Percentiles rank a stretch among this genome's conserved stretches.
These are phyloP conservation scores for Tolypocladium cylindrosporum DNA, from an alignment of 2,329 filamentous ascomycete genomes.

Conservation along the genomic window DNA sequence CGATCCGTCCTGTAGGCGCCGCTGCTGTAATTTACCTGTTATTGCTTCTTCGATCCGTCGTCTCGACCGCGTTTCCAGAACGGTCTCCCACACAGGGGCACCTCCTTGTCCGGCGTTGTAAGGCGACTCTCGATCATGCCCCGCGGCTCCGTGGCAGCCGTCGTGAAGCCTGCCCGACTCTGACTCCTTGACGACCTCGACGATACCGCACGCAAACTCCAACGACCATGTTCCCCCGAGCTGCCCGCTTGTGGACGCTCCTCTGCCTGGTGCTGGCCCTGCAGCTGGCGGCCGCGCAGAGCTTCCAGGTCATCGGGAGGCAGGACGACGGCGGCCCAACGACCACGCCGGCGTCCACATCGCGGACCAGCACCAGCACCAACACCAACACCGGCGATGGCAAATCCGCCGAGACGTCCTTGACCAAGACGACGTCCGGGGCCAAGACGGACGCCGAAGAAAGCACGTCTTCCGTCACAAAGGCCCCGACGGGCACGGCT, in stretches of 20 bases:
- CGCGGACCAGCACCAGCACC: not conserved
- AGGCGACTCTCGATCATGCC: slow-evolving; percentile 8
- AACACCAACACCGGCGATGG: not conserved
- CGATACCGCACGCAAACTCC: not conserved
- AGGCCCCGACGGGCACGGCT: not conserved
- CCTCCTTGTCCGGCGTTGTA: not conserved
- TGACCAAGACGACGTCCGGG: not conserved
- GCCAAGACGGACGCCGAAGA: not conserved
- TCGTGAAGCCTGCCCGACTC: slow-evolving; percentile 10
- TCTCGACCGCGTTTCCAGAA: not conserved
- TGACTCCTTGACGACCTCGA: slow-evolving; percentile 2
- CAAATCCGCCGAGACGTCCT: not conserved
- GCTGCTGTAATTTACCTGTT: slow-evolving; percentile 1
- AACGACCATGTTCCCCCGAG: slow-evolving; percentile 22
- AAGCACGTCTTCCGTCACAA: not conserved
- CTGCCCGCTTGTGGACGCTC: slow-evolving; percentile 24
- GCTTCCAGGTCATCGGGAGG: slow-evolving; percentile 19
- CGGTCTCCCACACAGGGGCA: not conserved
- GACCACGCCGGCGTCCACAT: not conserved
- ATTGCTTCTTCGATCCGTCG: not conserved
- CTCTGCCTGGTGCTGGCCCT: slow-evolving; percentile 28
- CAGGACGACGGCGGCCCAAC: slow-evolving; percentile 15
- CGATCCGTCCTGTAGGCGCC: not conserved
- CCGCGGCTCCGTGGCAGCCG: slow-evolving; percentile 5
- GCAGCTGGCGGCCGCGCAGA: slow-evolving; percentile 25